Conservation (phyloP, 2,329 filamentous ascomycete genomes). For the Trichoderma hamatum region DNA sequence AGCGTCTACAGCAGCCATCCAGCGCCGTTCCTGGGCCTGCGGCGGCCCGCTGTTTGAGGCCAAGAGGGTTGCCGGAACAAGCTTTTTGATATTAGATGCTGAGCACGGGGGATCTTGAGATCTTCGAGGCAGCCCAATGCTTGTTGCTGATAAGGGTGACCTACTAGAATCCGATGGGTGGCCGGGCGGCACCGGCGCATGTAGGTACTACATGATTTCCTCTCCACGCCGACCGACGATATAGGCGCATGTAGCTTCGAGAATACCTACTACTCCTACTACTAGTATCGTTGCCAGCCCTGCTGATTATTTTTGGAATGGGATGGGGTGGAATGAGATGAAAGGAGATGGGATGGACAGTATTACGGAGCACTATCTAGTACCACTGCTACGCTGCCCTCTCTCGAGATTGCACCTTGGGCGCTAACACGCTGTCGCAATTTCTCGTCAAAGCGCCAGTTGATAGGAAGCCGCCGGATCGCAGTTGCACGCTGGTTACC, state of each 20-base stretch:
- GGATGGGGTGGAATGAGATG: neutral
- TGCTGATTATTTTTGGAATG: neutral
- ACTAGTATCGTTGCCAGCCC: neutral
- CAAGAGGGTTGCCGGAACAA: neutral
- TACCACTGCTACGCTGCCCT: neutral
- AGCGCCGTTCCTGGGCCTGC: constrained; percentile 11
- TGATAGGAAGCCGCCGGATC: neutral
- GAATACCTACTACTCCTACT: no score
- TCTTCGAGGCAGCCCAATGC: neutral
- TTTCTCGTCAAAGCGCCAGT: constrained; percentile 11
- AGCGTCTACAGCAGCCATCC: neutral
- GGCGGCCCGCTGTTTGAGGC: constrained; percentile 6
- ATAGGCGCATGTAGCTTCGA: neutral
- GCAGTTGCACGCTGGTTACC: neutral
- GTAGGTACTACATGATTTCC: neutral
- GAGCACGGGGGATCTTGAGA: neutral
- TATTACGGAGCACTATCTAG: neutral
- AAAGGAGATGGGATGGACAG: neutral
- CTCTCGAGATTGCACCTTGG: neutral
- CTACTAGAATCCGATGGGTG: no score
- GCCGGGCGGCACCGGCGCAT: neutral
- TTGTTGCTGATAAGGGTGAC: neutral
- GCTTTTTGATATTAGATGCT: neutral
- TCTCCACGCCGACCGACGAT: neutral
- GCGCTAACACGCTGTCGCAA: constrained; percentile 15